Evolutionary conservation across 83 land plant genomes (phyloP), one percentile per base, ranked within the genome.

Genomic region (Picea engelmannii): DNA sequence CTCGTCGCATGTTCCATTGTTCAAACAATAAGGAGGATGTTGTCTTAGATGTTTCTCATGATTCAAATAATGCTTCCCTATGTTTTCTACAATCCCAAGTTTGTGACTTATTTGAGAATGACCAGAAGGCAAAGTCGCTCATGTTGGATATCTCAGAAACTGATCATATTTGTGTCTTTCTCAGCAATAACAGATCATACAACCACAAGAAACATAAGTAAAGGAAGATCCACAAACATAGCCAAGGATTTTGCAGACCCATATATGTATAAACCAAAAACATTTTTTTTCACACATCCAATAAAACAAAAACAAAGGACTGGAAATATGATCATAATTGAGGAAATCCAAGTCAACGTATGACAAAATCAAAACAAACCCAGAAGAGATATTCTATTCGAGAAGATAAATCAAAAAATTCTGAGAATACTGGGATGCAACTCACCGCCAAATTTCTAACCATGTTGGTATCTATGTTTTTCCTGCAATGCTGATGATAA

Each of bases 401-500:
- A 40, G n/a, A 47, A 74, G 16, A 74, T 15, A 21, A 52, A 52
- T 55, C 47, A 17, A 20, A n/a, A 6, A 47, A 74, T n/a, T 47
- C 58, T 21, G 16, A 13, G 76, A 9, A 24, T 74, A 74, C 2
- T n/a, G 3, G 59, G 49, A 74, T 47, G 49, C 12, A 47, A 74
- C 77, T 74, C 77, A 74, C 77, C 5, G 60, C 23, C 52, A 11
- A 74, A 6, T 9, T 47, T 74, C 16, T 74, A 44, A 55, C 6
- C 77, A 74, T 55, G 58, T 44, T 4, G 27, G 21, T 47, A 23
- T 74, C 49, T 70, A 20, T 70, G 21, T 40, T 44, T 70, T 40
- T 8, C 75, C 23, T 74, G 27, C 49, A 74, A 74, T 74, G 59
- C 13, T 74, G 58, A 42, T 74, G 25, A 42, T 42, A 74, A 74